These are phyloP conservation scores for Ottelia alismoides DNA, from an alignment of 106 monocot genomes.

Conservation along the genomic window DNA sequence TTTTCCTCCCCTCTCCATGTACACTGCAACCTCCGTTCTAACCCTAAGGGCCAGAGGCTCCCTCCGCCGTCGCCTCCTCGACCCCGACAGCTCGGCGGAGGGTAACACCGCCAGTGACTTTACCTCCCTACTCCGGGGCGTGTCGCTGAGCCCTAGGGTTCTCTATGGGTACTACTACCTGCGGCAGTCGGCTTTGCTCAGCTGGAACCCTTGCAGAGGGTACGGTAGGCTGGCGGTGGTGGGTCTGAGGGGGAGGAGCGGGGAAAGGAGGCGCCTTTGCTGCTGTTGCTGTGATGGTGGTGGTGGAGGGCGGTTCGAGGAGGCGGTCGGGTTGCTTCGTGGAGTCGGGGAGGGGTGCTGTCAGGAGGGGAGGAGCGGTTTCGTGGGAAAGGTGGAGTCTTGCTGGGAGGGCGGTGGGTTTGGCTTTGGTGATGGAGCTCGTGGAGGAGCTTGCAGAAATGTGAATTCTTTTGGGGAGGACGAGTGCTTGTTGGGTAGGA, in stretches of 20 bases:
- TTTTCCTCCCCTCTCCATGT: no score
- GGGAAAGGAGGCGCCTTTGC: not conserved
- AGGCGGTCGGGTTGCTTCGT: not conserved
- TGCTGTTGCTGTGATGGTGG: conserved; percentile 2
- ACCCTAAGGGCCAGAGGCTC: no score
- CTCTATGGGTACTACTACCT: conserved; percentile 8
- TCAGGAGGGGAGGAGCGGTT: not conserved
- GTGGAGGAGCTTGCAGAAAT: no score
- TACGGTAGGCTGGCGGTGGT: not conserved
- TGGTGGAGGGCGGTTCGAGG: conserved; percentile 3
- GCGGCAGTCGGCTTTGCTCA: conserved; percentile 15
- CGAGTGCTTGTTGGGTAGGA: not conserved
- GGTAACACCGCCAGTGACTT: no score
- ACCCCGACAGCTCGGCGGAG: no score
- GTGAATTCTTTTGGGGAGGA: not conserved
- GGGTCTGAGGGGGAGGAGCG: not conserved
- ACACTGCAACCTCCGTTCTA: no score
- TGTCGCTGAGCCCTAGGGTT: conserved; percentile 12
- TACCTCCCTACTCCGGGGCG: not conserved
- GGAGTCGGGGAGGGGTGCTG: not conserved
- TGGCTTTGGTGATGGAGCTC: no score
- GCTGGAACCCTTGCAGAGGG: conserved; percentile 14
- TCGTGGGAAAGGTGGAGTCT: not conserved
- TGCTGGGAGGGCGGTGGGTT: not conserved
- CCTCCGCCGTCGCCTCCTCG: no score